Evolutionary conservation across 805 yeast species (phyloP), one percentile per base, ranked within the genome.

Genomic region (Kodamaea restingae): DNA sequence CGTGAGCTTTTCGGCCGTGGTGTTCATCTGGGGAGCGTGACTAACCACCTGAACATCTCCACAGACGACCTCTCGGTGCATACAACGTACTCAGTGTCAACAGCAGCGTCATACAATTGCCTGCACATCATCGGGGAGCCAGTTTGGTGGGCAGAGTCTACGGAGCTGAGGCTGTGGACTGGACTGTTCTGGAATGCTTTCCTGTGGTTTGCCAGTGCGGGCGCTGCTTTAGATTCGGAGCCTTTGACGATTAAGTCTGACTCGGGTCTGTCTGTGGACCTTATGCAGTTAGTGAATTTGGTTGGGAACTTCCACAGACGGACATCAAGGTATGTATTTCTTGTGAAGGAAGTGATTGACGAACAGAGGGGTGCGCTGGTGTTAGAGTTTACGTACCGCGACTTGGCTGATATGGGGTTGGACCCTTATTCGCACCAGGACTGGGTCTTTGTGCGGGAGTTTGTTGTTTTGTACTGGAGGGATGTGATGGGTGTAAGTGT

Each of bases 121-220:
- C 25, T n/a, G 18, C 14, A 26, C 17, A 10, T 26, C 10, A 25
- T 33, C 21, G 39, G 51, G 36, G 63, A 61, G 39, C 72, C 71
- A 1, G 48, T 51, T 24, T 72, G 78, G 77, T 38, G 52, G 8
- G 48, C 55, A 2, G 50, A 54, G 3, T 67, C 69, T 9, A 65
- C 75, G 1, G 78, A 73, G 36, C 66, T 78, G 1, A 55, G 70
- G 15, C 70, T 83, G 1, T 71, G 84, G 74, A 65, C 68, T 39
- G 81, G 78, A 48, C 64, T 74, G 29, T 63, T 80, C 1, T 80
- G 85, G 84, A 67, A 75, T 39, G 88, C 88, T 1, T 73, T 84
- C 42, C 64, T 84, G 15, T 85, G 93, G 93, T 85, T 91, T 88
- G 95, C 95, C 2, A 74, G 84, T 21, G 91, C 93, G 1, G 95